These are phyloP conservation scores for Clitopilus hobsonii DNA, from an alignment of 768 basidiomycete species.

Conservation along the genomic window DNA sequence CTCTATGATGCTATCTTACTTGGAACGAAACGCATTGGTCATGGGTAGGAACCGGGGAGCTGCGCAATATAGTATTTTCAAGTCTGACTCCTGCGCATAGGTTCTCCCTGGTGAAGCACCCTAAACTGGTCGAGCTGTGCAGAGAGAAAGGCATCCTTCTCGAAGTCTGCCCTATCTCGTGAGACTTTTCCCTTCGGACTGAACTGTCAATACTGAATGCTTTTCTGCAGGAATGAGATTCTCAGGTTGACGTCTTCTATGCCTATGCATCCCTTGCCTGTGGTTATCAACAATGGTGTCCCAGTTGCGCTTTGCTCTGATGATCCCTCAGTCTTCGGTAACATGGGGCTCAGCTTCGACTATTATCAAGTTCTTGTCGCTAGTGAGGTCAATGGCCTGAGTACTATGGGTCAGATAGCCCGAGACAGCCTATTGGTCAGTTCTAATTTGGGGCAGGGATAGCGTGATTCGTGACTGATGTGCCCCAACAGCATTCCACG, in stretches of 20 bases:
- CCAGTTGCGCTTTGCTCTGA: constrained; percentile 70
- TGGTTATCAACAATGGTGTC: constrained; percentile 68
- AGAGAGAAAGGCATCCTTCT: constrained; percentile 57
- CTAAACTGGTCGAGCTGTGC: constrained; percentile 65
- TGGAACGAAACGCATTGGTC: constrained; percentile 77
- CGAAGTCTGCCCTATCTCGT: constrained; percentile 83
- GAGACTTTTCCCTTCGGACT: constrained; percentile 20
- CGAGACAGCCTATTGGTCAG: constrained; percentile 60
- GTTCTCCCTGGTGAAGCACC: constrained; percentile 75
- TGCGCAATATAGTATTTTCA: neutral
- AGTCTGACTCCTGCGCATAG: constrained; percentile 24
- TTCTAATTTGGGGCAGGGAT: neutral
- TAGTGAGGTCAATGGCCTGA: constrained; percentile 62
- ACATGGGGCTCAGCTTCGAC: constrained; percentile 74
- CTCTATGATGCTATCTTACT: constrained; percentile 76
- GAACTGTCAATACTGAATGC: neutral
- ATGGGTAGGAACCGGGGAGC: constrained; percentile 50
- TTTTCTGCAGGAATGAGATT: constrained; percentile 59
- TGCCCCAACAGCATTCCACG: constrained; percentile 42
- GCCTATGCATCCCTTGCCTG: constrained; percentile 73
- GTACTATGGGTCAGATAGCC: constrained; percentile 57
- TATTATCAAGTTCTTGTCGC: constrained; percentile 75
- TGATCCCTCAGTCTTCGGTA: constrained; percentile 74
- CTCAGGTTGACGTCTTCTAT: constrained; percentile 77
- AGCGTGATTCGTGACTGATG: neutral